Percentiles rank a stretch among this genome's conserved stretches.
These are phyloP conservation scores for Lichtheimia hyalospora DNA, from an alignment of 371 early-diverging fungal species.

Conservation along the genomic window DNA sequence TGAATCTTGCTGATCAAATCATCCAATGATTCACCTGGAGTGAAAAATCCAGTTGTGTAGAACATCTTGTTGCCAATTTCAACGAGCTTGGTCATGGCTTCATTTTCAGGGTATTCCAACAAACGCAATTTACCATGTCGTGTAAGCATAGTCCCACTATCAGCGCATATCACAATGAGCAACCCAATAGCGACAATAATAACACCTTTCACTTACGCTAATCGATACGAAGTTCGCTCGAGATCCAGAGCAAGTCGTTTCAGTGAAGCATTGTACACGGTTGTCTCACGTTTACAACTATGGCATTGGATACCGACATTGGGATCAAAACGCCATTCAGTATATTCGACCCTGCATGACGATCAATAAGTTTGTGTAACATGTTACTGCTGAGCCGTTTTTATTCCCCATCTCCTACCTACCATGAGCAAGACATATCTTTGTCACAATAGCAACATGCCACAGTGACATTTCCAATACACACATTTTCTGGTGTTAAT, in stretches of 20 bases:
- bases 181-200: no score
- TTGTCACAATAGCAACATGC: neutral
- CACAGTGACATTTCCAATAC: neutral
- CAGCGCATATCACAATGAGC: no score
- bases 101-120: no score
- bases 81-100: no score
- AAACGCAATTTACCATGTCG: no score
- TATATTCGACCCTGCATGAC: conserved; percentile 11
- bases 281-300: neutral
- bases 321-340: conserved; percentile 4
- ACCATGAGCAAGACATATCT: conserved; percentile 1
- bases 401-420: neutral
- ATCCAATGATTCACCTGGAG: no score
- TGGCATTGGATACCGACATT: neutral
- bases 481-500: neutral
- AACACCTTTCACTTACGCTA: neutral
- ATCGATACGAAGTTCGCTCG: neutral
- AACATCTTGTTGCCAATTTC: no score
- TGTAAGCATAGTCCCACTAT: no score
- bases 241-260: neutral
- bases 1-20: no score
- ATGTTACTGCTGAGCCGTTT: no score
- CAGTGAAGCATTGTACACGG: neutral
- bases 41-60: no score
- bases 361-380: neutral